phyloP scores from a whole-genome alignment of 306 rosid genomes.

The Purshia tridentata region DNA sequence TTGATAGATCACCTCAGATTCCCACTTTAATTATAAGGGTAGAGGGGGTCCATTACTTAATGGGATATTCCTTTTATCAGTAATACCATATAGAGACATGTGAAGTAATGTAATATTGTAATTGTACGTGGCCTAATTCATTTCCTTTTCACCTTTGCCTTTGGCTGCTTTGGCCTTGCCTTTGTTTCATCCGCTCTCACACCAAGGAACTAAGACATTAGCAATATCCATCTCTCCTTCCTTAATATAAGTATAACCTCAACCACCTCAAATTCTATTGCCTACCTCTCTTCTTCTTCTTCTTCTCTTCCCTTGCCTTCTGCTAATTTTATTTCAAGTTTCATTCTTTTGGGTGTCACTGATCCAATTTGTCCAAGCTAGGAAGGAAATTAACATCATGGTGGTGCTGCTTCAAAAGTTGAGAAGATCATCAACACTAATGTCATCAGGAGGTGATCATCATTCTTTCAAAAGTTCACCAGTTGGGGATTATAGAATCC shows the following conservation, averaged over 20 bases:
- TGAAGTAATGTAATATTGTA: slow-evolving; percentile 1
- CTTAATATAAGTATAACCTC: slow-evolving; percentile 29
- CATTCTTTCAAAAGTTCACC: slow-evolving; percentile 17
- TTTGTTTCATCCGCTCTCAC: slow-evolving; percentile 34
- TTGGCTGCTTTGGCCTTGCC: background rate
- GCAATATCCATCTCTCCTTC: too few species aligned
- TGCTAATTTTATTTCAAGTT: background rate
- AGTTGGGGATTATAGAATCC: background rate
- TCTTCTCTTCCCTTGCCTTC: background rate
- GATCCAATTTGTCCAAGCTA: background rate
- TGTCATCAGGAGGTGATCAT: background rate
- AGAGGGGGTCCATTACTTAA: background rate
- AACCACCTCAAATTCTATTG: slow-evolving; percentile 18
- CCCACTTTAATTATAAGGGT: slow-evolving; percentile 26
- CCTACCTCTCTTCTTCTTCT: slow-evolving; percentile 1
- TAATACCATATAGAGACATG: background rate
- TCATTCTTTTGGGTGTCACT: background rate
- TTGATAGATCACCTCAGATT: slow-evolving; percentile 37
- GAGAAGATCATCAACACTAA: slow-evolving; percentile 5
- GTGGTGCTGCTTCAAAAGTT: slow-evolving; percentile 17
- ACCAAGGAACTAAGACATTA: background rate
- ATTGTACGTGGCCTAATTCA: slow-evolving; percentile 23
- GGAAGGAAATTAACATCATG: slow-evolving; percentile 15
- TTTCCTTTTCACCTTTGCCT: background rate
- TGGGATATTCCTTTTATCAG: slow-evolving; percentile 29